Conservation (phyloP, 495 filamentous ascomycete genomes). For the Annulohypoxylon nitens region DNA sequence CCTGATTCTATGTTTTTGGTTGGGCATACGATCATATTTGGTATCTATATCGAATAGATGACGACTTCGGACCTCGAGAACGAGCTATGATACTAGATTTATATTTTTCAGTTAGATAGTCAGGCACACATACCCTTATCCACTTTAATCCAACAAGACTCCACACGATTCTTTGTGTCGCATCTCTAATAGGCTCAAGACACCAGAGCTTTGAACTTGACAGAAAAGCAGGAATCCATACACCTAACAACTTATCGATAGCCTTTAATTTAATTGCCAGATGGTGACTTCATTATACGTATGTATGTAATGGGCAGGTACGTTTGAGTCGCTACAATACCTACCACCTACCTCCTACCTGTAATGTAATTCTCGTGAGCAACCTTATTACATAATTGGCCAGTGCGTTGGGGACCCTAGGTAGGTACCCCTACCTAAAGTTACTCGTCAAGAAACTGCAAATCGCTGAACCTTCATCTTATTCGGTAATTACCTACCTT, state of each 20-base stretch:
- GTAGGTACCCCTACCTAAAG: neutral
- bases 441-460: no score
- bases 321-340: neutral
- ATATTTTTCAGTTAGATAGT: neutral
- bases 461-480: no score
- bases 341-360: neutral
- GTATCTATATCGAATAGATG: slow-evolving; percentile 1
- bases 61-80: neutral
- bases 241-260: no score
- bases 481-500: no score
- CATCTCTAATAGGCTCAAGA: neutral
- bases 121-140: neutral
- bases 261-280: no score
- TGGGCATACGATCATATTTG: neutral
- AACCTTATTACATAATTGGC: slow-evolving; percentile 16
- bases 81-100: neutral
- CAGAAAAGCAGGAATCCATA: no score
- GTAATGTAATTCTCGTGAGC: neutral
- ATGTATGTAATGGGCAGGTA: neutral
- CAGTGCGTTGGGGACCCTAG: slow-evolving; percentile 17
- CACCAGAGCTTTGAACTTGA: neutral
- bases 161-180: neutral
- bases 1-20: neutral
- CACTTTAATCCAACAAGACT: neutral
- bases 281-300: no score